Evolutionary conservation across 2,329 filamentous ascomycete species (phyloP), one percentile per base, ranked within the genome.

Genomic region (Pyrenochaeta sp.): DNA sequence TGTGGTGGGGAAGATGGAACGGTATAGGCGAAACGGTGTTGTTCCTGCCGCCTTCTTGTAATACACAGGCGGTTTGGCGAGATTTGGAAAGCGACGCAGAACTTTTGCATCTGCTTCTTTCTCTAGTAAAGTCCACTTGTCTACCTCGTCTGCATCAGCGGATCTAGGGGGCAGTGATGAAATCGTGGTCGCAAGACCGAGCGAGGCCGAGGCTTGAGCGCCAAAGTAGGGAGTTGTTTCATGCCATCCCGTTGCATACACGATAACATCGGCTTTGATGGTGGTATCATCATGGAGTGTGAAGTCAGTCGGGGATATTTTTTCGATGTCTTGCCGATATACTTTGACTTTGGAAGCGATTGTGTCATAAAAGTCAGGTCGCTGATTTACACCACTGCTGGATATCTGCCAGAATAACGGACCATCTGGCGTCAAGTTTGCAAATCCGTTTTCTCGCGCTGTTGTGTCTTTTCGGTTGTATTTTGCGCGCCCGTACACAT

Each of bases 371-470:
- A 69, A 68, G 35, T 72, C 68, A 3, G 53, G 49, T 12, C 56
- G 57, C 32, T 71, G 62, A 29, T 45, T 55, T 20, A 66, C 45
- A 9, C 63, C 62, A 23, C 49, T 56, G 45, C 50, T 58, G 42
- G 61, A 64, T 21, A 63, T 69, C 37, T 63, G 58, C 67, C 67
- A 70, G 50, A 68, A 71, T 7, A 68, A 9, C 45, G 45, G 47
- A 17, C 61, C 63, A 47, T 70, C 64, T 5, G 61, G 60, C 47
- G 67, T 58, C 14, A 71, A 41, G 29, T 63, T 63, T 10, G 51
- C 45, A 32, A 66, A 67, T 2, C 51, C 56, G 33, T 60, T 68
- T 17, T 30, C 54, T 48, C 48, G 44, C 9, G 60, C 66, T 11
- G 12, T 35, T 14, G 32, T 12, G 42, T 68, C 66, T 20, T 43